Conservation (phyloP, 768 basidiomycete genomes). For the Lentinula guzmanii region DNA sequence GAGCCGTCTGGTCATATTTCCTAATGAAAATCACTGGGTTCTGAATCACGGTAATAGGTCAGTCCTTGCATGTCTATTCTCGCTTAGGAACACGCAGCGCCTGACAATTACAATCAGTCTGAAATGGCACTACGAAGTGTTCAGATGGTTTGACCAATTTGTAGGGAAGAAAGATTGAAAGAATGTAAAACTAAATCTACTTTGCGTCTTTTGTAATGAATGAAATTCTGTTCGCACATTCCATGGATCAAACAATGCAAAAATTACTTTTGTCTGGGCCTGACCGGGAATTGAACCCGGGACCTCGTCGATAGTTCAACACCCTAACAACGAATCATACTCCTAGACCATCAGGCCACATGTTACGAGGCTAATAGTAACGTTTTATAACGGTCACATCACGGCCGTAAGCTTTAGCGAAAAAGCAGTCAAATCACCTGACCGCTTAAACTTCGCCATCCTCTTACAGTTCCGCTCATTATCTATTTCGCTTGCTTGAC, state of each 20-base stretch:
- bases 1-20: constrained; percentile 77
- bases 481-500: background rate
- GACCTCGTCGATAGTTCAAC: background rate
- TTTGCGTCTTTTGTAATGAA: no score
- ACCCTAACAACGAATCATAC: constrained; percentile 2
- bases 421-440: background rate
- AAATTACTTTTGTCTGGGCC: no score
- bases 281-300: background rate
- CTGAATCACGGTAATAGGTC: constrained; percentile 73
- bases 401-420: no score
- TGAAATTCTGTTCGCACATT: no score
- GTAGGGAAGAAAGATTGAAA: constrained; percentile 31
- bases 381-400: background rate
- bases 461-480: background rate
- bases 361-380: background rate
- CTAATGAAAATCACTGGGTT: constrained; percentile 93
- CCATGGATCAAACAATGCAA: background rate
- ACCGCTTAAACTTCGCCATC: background rate
- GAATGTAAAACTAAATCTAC: background rate
- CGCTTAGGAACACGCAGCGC: background rate
- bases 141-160: constrained; percentile 81
- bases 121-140: constrained; percentile 95
- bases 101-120: constrained; percentile 36
- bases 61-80: constrained; percentile 7
- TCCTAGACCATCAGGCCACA: constrained; percentile 1